Conservation (phyloP, 805 yeast species). For the Ogataea neopini region DNA sequence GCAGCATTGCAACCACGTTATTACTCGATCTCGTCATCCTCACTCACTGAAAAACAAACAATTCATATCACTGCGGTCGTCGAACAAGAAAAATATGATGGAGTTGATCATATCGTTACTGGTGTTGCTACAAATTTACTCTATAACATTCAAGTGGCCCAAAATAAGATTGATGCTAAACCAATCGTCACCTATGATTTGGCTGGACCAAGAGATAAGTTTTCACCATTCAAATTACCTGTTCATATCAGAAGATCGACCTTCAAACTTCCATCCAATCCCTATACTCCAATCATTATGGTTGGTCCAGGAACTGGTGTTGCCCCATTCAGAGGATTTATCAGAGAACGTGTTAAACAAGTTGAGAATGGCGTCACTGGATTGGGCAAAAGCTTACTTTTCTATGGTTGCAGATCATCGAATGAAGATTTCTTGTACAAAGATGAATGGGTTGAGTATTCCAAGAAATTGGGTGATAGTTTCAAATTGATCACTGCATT, state of each 20-base stretch:
- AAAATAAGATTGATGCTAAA: slow-evolving; percentile 47
- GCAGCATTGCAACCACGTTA: slow-evolving; percentile 90
- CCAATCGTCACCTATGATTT: slow-evolving; percentile 65
- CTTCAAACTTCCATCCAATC: slow-evolving; percentile 88
- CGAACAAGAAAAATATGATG: slow-evolving; percentile 53
- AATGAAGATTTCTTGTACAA: slow-evolving; percentile 80
- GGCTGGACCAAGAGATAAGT: slow-evolving; percentile 76
- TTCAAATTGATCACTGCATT: slow-evolving; percentile 83
- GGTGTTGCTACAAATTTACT: slow-evolving; percentile 94
- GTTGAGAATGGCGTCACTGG: slow-evolving; percentile 46
- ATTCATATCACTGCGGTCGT: slow-evolving; percentile 91
- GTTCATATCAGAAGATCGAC: slow-evolving; percentile 94
- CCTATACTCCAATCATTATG: slow-evolving; percentile 81
- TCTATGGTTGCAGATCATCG: slow-evolving; percentile 85
- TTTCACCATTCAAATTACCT: slow-evolving; percentile 63
- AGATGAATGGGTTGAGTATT: slow-evolving; percentile 85
- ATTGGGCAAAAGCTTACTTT: slow-evolving; percentile 73
- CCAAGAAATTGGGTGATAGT: slow-evolving; percentile 55
- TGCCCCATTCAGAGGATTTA: slow-evolving; percentile 95
- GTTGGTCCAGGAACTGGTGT: slow-evolving; percentile 99
- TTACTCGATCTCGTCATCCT: slow-evolving; percentile 93
- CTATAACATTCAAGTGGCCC: slow-evolving; percentile 63
- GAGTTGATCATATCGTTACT: slow-evolving; percentile 45
- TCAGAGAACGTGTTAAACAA: slow-evolving; percentile 78
- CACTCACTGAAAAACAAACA: slow-evolving; percentile 68